Conservation (phyloP, 495 filamentous ascomycete species). For the Trichocladium antarcticum region DNA sequence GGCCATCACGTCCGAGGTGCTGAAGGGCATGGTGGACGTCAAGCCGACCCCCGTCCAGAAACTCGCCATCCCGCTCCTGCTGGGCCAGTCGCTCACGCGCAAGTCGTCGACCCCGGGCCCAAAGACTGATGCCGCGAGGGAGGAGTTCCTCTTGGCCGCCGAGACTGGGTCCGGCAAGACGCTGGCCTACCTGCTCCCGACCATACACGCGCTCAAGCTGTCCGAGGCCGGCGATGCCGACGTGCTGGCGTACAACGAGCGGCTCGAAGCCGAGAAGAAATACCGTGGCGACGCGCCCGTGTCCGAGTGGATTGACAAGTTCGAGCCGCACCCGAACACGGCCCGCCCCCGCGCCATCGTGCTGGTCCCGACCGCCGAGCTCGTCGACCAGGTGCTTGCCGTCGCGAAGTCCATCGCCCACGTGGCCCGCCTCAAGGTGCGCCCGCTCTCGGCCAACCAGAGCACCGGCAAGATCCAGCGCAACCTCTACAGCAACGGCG, state of each 20-base stretch:
- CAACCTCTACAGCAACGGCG: slow-evolving; percentile 65
- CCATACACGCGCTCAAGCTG: slow-evolving; percentile 70
- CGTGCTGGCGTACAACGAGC: slow-evolving; percentile 41
- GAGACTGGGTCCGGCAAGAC: slow-evolving; percentile 98
- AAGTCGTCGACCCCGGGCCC: not conserved
- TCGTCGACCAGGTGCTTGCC: slow-evolving; percentile 74
- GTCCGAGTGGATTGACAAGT: slow-evolving; percentile 33
- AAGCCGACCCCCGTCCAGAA: slow-evolving; percentile 79
- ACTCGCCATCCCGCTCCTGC: slow-evolving; percentile 70
- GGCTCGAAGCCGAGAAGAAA: slow-evolving; percentile 32
- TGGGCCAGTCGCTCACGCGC: slow-evolving; percentile 31
- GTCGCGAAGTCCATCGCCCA: slow-evolving; percentile 76
- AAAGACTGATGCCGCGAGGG: slow-evolving; percentile 29
- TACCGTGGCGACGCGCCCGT: slow-evolving; percentile 42
- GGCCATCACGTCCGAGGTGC: slow-evolving; percentile 56
- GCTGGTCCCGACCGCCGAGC: slow-evolving; percentile 84
- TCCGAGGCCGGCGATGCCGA: slow-evolving; percentile 55
- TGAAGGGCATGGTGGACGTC: slow-evolving; percentile 59
- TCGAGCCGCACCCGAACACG: slow-evolving; percentile 56
- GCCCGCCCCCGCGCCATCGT: slow-evolving; percentile 76
- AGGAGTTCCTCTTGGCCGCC: slow-evolving; percentile 79
- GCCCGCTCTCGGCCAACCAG: slow-evolving; percentile 64
- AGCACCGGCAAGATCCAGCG: slow-evolving; percentile 71
- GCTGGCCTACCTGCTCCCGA: slow-evolving; percentile 75
- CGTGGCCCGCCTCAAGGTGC: slow-evolving; percentile 67